Conservation (phyloP, 495 filamentous ascomycete genomes). For the Pyrenula aspistea region DNA sequence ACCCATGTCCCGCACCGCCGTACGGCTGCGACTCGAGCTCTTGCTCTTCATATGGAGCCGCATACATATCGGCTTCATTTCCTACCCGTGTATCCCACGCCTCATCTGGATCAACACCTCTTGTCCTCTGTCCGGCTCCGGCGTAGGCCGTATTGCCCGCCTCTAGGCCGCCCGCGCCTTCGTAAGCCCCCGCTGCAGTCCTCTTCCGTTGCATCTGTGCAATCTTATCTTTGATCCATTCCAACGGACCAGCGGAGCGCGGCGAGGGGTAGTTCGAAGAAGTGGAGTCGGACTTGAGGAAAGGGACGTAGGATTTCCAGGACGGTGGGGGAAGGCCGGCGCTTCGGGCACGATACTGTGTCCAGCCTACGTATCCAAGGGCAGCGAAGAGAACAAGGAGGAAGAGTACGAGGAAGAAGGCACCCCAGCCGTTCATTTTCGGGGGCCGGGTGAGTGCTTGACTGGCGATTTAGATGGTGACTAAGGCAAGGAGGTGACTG, state of each 20-base stretch:
- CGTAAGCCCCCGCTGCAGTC: slow-evolving; percentile 48
- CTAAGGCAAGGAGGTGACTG: neutral
- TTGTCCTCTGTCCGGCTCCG: slow-evolving; percentile 16
- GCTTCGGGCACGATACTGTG: slow-evolving; percentile 46
- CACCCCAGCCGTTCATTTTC: slow-evolving; percentile 30
- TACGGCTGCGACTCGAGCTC: slow-evolving; percentile 36
- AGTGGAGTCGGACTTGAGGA: slow-evolving; percentile 16
- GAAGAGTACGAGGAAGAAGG: slow-evolving; percentile 36
- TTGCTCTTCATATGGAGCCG: slow-evolving; percentile 44
- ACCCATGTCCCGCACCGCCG: slow-evolving; percentile 17
- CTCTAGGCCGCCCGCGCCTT: slow-evolving; percentile 18
- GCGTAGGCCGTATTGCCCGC: slow-evolving; percentile 12
- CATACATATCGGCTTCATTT: slow-evolving; percentile 43
- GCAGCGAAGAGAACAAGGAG: slow-evolving; percentile 31
- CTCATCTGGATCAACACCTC: slow-evolving; percentile 52
- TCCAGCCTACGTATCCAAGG: slow-evolving; percentile 40
- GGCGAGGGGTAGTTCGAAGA: slow-evolving; percentile 2
- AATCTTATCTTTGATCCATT: slow-evolving; percentile 1
- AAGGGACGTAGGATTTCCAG: slow-evolving; percentile 49
- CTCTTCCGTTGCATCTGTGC: slow-evolving; percentile 2
- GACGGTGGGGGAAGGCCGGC: slow-evolving; percentile 53
- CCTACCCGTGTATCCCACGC: slow-evolving; percentile 62
- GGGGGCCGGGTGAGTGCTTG: neutral
- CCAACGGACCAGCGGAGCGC: slow-evolving; percentile 41
- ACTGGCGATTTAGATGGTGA: neutral